phyloP scores from a whole-genome alignment of 2,329 filamentous ascomycete genomes.

The Cercospora sesami region DNA sequence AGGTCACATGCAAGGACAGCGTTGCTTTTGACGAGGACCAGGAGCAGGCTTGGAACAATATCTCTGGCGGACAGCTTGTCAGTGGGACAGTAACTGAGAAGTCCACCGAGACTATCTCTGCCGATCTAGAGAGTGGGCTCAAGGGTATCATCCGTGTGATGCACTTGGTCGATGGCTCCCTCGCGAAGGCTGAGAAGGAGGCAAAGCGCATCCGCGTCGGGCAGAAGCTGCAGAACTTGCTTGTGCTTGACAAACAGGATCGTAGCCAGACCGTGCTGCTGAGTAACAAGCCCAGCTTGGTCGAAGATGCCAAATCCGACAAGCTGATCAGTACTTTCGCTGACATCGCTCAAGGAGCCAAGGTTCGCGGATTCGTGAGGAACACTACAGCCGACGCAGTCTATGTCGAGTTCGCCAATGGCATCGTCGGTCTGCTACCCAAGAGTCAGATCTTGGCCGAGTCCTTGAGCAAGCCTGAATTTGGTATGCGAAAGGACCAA shows the following conservation, averaged over 20 bases:
- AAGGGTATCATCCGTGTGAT: conserved; percentile 74
- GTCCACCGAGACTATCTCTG: conserved; percentile 49
- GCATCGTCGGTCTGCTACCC: conserved; percentile 74
- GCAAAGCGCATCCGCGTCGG: conserved; percentile 82
- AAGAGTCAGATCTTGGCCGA: conserved; percentile 76
- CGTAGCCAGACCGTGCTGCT: conserved; percentile 73
- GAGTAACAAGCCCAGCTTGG: conserved; percentile 78
- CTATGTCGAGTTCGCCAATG: conserved; percentile 84
- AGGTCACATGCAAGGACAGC: conserved; percentile 91
- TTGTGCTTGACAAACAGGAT: conserved; percentile 83
- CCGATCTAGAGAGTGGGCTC: conserved; percentile 74
- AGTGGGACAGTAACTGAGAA: conserved; percentile 64
- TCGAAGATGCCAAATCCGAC: conserved; percentile 71
- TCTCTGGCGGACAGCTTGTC: conserved; percentile 73
- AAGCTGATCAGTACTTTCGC: conserved; percentile 70
- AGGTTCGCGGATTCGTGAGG: conserved; percentile 76
- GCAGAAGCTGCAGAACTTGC: conserved; percentile 76
- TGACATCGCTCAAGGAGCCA: conserved; percentile 67
- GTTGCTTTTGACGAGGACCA: conserved; percentile 76
- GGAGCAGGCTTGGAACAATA: conserved; percentile 66
- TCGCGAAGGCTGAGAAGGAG: conserved; percentile 72
- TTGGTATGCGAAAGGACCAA: conserved; percentile 76
- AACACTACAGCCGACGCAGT: conserved; percentile 79
- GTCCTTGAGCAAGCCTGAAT: conserved; percentile 66
- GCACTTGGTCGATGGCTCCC: conserved; percentile 82